Evolutionary conservation across 352 stramenopile species (phyloP), one percentile per base, ranked within the genome.

Genomic region (Globisporangium carolinianum): DNA sequence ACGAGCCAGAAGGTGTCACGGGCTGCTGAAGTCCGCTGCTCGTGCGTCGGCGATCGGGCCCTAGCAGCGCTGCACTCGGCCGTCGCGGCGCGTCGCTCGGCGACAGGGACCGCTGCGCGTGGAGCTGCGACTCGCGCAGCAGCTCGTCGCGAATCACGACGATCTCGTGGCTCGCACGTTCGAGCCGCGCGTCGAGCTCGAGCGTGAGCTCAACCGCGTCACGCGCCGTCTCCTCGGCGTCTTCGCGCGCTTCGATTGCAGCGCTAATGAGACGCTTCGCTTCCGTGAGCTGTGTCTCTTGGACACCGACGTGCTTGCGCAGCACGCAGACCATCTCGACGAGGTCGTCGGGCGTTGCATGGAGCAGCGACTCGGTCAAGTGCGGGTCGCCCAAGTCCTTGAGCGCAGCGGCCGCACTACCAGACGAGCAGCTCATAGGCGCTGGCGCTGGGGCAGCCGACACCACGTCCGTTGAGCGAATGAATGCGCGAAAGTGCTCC

Each of bases 401-500:
- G 48, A 89, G 60, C 10, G 62, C 62, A 1, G 56, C 69, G n/a
- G 45, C 45, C 2, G 41, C 39, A 12, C 39, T 43, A 32, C 24
- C 24, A 32, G 24, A 32, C 24, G 24, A 32, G 24, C 24, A 42
- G 32, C 63, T 51, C 49, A 67, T 58, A 5, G 55, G 53, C 35
- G 69, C 15, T 12, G 62, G 38, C 39, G 56, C 69, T 18, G 69
- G 18, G 15, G 62, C 39, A 32, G 56, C 71, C 8, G 71, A 57
- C 24, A 63, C 65, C 60, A 71, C 72, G 54, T 92, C 82, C 5
- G 82, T 89, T 9, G 58, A 75, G 46, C 76, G 77, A 52, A 94
- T 88, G 55, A 91, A 91, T 63, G 88, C 79, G n/a, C 81, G 79
- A 60, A 94, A 94, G 58, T 94, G 81, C 63, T 94, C 81, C 81